Conservation (phyloP, 2,329 filamentous ascomycete species). For the Colletotrichum echinochloae region DNA sequence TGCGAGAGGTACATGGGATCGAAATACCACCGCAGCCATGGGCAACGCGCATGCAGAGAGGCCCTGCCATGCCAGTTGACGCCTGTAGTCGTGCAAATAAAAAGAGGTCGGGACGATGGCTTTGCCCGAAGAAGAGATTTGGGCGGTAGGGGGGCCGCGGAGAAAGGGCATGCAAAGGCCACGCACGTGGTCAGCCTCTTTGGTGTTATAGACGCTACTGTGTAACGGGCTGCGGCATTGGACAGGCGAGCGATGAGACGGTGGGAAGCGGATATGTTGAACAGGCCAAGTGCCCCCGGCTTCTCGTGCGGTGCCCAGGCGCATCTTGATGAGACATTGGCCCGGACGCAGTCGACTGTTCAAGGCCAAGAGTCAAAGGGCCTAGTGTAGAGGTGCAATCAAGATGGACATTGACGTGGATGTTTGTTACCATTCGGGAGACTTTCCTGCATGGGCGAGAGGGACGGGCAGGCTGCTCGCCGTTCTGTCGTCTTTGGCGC, state of each 20-base stretch:
- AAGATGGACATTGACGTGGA: neutral
- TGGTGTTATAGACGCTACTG: neutral
- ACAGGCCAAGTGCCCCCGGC: conserved; percentile 7
- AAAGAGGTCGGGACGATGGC: neutral
- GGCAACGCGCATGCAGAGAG: neutral
- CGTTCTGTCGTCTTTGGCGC: conserved; percentile 3
- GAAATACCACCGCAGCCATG: neutral
- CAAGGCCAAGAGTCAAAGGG: neutral
- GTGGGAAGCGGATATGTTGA: conserved; percentile 2
- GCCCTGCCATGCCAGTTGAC: neutral
- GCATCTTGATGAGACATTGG: conserved; percentile 4
- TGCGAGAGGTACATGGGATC: neutral
- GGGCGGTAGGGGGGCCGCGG: neutral
- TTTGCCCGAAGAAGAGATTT: conserved; percentile 5
- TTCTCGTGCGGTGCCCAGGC: no score
- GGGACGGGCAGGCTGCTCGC: no score
- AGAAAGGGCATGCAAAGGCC: conserved; percentile 10
- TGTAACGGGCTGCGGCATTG: neutral
- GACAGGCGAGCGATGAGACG: neutral
- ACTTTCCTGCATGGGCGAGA: neutral
- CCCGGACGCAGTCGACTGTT: neutral
- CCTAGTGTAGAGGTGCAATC: no score
- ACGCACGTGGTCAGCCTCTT: conserved; percentile 28
- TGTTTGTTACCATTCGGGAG: neutral
- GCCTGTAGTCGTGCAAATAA: neutral